Evolutionary conservation across 108 stramenopile species (phyloP), one percentile per base, ranked within the genome.

Genomic region (Fistulifera pelliculosa): DNA sequence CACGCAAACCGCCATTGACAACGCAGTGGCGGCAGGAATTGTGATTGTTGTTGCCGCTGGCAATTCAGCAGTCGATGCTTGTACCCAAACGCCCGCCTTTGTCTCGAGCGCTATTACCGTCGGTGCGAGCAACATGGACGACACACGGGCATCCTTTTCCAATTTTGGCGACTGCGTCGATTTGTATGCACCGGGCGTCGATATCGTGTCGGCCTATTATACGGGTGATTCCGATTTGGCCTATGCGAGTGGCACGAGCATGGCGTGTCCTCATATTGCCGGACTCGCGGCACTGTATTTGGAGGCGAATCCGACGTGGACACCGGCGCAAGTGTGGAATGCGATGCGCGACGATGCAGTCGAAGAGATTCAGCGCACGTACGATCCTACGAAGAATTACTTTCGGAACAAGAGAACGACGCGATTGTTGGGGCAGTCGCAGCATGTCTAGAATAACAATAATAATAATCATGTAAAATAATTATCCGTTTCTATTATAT

Each of bases 191-290:
- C 44, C 44, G 6, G 44, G 44, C 4, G 44, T 45, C 21, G 44
- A 45, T 6, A 45, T 45, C 11, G 21, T 17, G 11, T 17, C 19
- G 4, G 44, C 44, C 5, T 45, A 21, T 17, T 19, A 19, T 21
- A 21, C 16, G 6, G 44, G 19, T 8, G 21, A 45, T 26, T 1
- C 1, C 54, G 53, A 14, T 16, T 16, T 7, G 21, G 19, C 24
- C 26, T 1, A 41, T 54, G 59, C 60, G 57, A 40, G 27, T n/a
- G 79, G 79, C 7, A 80, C 74, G 1, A 70, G 68, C 24, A 76
- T 76, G 75, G 75, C 79, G 27, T 53, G 65, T 0, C 79, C 79
- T 11, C 71, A 60, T 27, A 75, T 74, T 22, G 68, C 72, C 5
- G 79, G 79, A 8, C 58, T 76, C 0, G 60, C 65, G 1, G 79